Percentiles rank a stretch among this genome's conserved stretches.
These are phyloP conservation scores for Thielaviopsis euricoi DNA, from an alignment of 2,329 filamentous ascomycete species.

Conservation along the genomic window DNA sequence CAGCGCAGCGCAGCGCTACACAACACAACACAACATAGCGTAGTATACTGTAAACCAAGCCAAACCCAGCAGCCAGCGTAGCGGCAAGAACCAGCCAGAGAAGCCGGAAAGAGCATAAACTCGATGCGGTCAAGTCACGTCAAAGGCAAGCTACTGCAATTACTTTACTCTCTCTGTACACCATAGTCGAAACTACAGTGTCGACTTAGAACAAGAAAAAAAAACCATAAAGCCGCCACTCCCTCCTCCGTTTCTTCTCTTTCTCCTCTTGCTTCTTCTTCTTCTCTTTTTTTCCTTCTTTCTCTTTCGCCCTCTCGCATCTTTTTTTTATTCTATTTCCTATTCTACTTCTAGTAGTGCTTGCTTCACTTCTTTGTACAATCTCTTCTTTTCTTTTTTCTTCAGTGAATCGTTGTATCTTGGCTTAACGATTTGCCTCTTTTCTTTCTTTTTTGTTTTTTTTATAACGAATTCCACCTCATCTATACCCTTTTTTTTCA, in stretches of 20 bases:
- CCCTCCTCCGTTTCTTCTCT: background rate
- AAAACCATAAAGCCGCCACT: background rate
- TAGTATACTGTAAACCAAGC: too few relatives aligned
- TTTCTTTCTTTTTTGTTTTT: background rate
- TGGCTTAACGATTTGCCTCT: background rate
- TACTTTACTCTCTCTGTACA: too few relatives aligned
- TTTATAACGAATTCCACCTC: background rate
- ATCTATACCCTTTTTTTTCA: background rate
- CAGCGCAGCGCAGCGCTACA: too few relatives aligned
- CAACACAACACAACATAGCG: too few relatives aligned
- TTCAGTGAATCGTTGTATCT: background rate
- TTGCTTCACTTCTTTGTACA: background rate
- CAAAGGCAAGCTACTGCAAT: background rate
- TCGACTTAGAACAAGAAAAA: background rate
- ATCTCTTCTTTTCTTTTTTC: background rate
- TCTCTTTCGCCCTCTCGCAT: slow-evolving; percentile 1
- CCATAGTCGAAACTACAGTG: background rate
- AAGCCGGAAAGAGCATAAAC: too few relatives aligned
- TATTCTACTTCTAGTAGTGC: too few relatives aligned
- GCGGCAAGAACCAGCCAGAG: too few relatives aligned
- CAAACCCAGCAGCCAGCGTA: too few relatives aligned
- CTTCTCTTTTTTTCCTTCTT: slow-evolving; percentile 16
- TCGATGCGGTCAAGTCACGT: background rate
- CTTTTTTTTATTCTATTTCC: background rate
- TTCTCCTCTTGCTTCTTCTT: slow-evolving; percentile 15